phyloP scores from a whole-genome alignment of 2,329 filamentous ascomycete species.

The Monosporascus ibericus region DNA sequence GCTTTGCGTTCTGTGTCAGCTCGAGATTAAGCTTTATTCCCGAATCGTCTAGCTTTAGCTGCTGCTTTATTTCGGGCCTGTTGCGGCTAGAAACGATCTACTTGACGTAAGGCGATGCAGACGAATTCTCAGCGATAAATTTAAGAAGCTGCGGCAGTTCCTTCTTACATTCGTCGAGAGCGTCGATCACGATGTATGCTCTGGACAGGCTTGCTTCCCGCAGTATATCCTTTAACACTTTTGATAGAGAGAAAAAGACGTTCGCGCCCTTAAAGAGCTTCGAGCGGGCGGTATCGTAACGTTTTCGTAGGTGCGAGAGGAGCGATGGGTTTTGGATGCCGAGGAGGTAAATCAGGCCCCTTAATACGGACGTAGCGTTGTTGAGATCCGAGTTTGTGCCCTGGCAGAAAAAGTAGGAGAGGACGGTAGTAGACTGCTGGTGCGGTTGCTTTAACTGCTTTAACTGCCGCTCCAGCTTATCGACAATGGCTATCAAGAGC shows the following conservation, averaged over 20 bases:
- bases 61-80: slow-evolving; percentile 6
- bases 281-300: too few species aligned
- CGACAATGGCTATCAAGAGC: slow-evolving; percentile 23
- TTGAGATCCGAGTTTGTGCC: too few species aligned
- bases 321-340: too few species aligned
- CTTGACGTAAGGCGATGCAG: slow-evolving; percentile 21
- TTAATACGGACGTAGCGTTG: too few species aligned
- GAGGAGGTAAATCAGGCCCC: too few species aligned
- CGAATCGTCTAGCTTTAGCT: too few species aligned
- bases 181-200: slow-evolving; percentile 11
- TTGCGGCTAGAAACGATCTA: slow-evolving; percentile 42
- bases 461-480: slow-evolving; percentile 19
- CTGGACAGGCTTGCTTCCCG: slow-evolving; percentile 22
- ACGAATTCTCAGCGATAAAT: not conserved
- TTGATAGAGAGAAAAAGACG: slow-evolving; percentile 20
- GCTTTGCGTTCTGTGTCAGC: too few species aligned
- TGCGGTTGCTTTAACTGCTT: slow-evolving; percentile 19
- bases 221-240: slow-evolving; percentile 34
- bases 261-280: too few species aligned
- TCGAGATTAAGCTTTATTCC: too few species aligned
- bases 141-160: not conserved
- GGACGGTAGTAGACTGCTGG: not conserved
- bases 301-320: too few species aligned
- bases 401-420: slow-evolving; percentile 32
- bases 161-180: not conserved